Evolutionary conservation across 441 rosid species (phyloP), one percentile per base, ranked within the genome.

Genomic region (Hura crepitans): DNA sequence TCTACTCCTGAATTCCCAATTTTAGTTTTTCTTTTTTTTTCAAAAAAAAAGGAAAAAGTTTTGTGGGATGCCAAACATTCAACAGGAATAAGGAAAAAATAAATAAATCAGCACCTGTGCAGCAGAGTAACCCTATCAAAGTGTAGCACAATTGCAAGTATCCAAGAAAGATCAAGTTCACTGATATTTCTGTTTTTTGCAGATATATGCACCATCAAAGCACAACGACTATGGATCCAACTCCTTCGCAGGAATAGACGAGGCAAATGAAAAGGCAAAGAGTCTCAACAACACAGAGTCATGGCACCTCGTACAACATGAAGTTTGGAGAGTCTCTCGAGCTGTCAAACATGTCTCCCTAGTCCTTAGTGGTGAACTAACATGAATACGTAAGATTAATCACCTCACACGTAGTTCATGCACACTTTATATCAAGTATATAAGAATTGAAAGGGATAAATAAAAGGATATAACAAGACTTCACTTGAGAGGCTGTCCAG

Each of bases 311-410:
- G 97, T 89, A 56, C 97, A 89, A 65, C 94, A 86, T 35, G 85
- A 93, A 81, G 85, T 89, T 14, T 87, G 94, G 94, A 84, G 97
- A 81, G 89, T 89, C 70, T 77, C 94, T 13, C 81, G 94, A 79
- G 91, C 85, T 62, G 58, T 91, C 69, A 78, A 75, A 76, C 90
- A 87, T 37, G 92, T 84, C 62, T 85, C 96, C 27, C 76, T 79
- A 49, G 94, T 88, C 71, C 89, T 91, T 58, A 73, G 45, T 57
- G 88, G 92, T 43, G 72, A 78, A 68, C 77, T 89, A 58, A 87
- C 88, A 39, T 89, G 80, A 87, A 77, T 6, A 39, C 18, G 30
- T 68, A 56, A 27, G 10, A 14, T 47, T 13, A 28, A 25, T 23
- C n/a, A 53, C 61, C 49, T 37, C 18, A 14, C 5, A 23, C 20